A percentile compares a stretch with the other conserved stretches of the same genome.
These are phyloP conservation scores for Ganoderma lingzhi DNA, from an alignment of 1,284 basidiomycete species.

Conservation along the genomic window DNA sequence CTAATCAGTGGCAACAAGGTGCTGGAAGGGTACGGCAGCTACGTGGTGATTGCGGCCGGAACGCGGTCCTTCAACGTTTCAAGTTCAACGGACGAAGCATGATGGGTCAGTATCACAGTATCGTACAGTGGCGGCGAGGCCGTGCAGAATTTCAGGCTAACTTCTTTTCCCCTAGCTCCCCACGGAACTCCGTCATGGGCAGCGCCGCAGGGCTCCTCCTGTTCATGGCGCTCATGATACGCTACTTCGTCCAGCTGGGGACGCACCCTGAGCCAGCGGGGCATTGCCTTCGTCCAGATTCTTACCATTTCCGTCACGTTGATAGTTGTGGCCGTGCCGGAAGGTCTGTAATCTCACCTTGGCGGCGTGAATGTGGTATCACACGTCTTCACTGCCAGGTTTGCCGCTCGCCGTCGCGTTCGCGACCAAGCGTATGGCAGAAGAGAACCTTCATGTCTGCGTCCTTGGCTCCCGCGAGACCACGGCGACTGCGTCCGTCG, in stretches of 20 bases:
- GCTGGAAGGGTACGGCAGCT: constrained; percentile 93
- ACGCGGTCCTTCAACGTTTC: constrained; percentile 92
- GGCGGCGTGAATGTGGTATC: constrained; percentile 16
- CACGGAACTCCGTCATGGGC: constrained; percentile 87
- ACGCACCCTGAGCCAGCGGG: constrained; percentile 81
- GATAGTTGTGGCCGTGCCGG: constrained; percentile 96
- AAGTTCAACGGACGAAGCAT: constrained; percentile 97
- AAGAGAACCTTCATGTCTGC: constrained; percentile 93
- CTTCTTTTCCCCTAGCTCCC: constrained; percentile 58
- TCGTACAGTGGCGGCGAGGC: constrained; percentile 6
- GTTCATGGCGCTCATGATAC: constrained; percentile 90
- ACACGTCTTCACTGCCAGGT: constrained; percentile 53
- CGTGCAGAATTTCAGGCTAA: background rate
- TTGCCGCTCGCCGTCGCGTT: constrained; percentile 97
- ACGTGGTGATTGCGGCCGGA: constrained; percentile 93
- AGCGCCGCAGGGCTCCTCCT: constrained; percentile 84
- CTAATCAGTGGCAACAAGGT: constrained; percentile 95
- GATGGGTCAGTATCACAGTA: constrained; percentile 75
- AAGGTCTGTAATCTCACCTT: constrained; percentile 61
- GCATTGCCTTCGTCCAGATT: constrained; percentile 92
- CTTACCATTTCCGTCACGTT: constrained; percentile 96
- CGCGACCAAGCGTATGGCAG: constrained; percentile 98
- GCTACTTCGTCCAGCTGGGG: constrained; percentile 91
- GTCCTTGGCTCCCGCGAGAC: constrained; percentile 97
- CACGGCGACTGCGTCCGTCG: constrained; percentile 97